phyloP scores from a whole-genome alignment of 495 filamentous ascomycete species.

The Choiromyces venosus region DNA sequence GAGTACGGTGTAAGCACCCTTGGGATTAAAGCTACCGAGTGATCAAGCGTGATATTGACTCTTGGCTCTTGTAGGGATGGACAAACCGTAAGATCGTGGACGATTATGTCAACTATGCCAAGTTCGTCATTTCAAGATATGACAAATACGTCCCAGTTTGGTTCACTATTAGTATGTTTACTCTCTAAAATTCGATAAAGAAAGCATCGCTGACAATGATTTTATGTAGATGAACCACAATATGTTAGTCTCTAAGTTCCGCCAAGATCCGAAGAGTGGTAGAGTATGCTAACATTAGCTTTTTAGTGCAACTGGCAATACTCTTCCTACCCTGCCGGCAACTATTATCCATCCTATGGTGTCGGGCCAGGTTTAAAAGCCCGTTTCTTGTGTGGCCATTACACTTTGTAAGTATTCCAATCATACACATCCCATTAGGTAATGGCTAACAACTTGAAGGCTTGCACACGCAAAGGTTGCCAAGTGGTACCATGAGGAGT shows the following conservation, averaged over 20 bases:
- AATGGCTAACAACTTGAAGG: not conserved
- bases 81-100: conserved; percentile 44
- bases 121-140: conserved; percentile 46
- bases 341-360: conserved; percentile 44
- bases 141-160: conserved; percentile 46
- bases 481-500: conserved; percentile 47
- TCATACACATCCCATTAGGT: not conserved
- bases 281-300: conserved; percentile 5
- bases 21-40: conserved; percentile 9
- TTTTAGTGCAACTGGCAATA: conserved; percentile 44
- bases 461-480: conserved; percentile 46
- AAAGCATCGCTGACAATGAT: conserved; percentile 17
- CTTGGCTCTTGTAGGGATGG: conserved; percentile 41
- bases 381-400: conserved; percentile 45
- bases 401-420: conserved; percentile 39
- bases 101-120: conserved; percentile 47
- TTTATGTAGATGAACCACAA: conserved; percentile 41
- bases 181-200: conserved; percentile 9
- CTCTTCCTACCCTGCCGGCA: conserved; percentile 41
- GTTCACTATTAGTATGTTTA: conserved; percentile 46
- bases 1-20: conserved; percentile 44
- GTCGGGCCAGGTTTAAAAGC: conserved; percentile 30
- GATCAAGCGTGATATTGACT: conserved; percentile 15
- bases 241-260: conserved; percentile 26
- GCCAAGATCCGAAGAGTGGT: not conserved